phyloP scores from a whole-genome alignment of 305 asterid genomes.

The Rubia occidens region DNA sequence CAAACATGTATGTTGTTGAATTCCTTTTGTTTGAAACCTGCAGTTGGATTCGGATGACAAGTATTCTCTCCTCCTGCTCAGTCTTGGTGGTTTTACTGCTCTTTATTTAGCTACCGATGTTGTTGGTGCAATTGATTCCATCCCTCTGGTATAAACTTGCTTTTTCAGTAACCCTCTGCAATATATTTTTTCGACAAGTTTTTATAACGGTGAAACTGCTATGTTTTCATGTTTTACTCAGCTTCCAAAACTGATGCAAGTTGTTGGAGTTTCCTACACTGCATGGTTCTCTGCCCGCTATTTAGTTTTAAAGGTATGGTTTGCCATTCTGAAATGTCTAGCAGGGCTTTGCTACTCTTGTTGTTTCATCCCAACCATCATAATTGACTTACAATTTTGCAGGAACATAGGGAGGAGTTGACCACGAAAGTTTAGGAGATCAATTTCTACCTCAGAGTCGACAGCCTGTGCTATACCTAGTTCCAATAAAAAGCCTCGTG shows the following conservation, averaged over 20 bases:
- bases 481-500: too few relatives aligned
- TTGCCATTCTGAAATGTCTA: not conserved
- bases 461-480: too few relatives aligned
- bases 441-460: too few relatives aligned
- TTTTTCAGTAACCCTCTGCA: not conserved
- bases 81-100: constrained; percentile 48
- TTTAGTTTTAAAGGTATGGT: constrained; percentile 52
- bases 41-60: constrained; percentile 52
- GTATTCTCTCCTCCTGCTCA: constrained; percentile 42
- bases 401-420: constrained; percentile 60
- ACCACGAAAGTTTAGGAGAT: constrained; percentile 47
- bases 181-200: not conserved
- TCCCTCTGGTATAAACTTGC: constrained; percentile 29
- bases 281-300: constrained; percentile 64
- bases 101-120: constrained; percentile 54
- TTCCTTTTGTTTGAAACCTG: constrained; percentile 15
- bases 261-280: constrained; percentile 57
- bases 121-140: constrained; percentile 67
- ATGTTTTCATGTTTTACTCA: constrained; percentile 10
- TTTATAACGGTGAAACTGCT: constrained; percentile 14
- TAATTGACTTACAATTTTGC: constrained; percentile 23
- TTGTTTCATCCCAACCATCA: not conserved
- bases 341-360: constrained; percentile 3
- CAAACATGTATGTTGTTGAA: too few relatives aligned
- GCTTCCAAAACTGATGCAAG: constrained; percentile 66